A percentile compares a stretch with the other conserved stretches of the same genome.
These are phyloP conservation scores for Lactifluus piperatus DNA, from an alignment of 768 basidiomycete genomes.

Conservation along the genomic window DNA sequence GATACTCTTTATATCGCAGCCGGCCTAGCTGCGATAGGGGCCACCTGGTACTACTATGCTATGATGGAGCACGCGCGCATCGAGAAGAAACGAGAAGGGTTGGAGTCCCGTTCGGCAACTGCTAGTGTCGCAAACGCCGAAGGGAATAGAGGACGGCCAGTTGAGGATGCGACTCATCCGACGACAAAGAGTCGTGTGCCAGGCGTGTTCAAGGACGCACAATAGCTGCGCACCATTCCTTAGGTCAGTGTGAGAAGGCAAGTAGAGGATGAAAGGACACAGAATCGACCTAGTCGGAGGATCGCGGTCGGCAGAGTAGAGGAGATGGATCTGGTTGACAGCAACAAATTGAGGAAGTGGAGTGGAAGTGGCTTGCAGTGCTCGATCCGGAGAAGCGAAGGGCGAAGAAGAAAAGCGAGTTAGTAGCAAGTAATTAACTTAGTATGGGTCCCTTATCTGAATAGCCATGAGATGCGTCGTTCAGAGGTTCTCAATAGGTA, in stretches of 20 bases:
- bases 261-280: neutral
- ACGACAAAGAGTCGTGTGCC: neutral
- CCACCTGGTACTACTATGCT: slow-evolving; percentile 17
- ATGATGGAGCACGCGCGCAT: slow-evolving; percentile 12
- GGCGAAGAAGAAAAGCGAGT: too few species aligned
- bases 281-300: neutral
- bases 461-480: neutral
- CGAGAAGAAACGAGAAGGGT: neutral
- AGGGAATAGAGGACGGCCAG: neutral
- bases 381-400: too few species aligned
- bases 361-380: too few species aligned
- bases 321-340: too few species aligned
- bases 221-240: neutral
- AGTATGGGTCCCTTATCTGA: too few species aligned
- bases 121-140: neutral
- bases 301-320: too few species aligned
- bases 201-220: neutral
- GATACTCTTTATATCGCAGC: slow-evolving; percentile 12
- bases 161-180: neutral
- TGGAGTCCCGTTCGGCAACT: neutral
- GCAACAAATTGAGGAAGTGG: too few species aligned
- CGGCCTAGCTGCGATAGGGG: slow-evolving; percentile 12
- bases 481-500: neutral
- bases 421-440: too few species aligned
- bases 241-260: neutral